Base-by-base conservation (phyloP, 139 green algal genomes). In the Desmodesmus armatus region DNA sequence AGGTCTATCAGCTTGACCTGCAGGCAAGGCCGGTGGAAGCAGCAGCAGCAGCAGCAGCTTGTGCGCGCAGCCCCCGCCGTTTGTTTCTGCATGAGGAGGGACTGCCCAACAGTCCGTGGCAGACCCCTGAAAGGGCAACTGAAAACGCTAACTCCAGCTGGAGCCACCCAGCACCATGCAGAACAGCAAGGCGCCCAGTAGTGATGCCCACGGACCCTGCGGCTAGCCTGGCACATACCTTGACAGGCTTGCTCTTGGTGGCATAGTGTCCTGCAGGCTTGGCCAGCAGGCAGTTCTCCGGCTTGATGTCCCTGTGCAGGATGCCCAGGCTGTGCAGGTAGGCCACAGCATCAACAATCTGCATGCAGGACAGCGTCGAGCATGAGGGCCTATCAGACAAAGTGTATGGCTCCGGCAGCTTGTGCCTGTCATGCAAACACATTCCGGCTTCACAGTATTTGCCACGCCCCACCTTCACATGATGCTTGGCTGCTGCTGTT, bases 1-100 rank as follows among this genome's bases (percentile, higher is more conserved):
- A 93, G 78, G 83, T 93, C 90, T n/a, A 93, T 90, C 11, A 93
- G 73, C 71, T 91, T 91, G 5, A 93, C 82, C 25, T 85, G 73
- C n/a, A 74, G 29, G 25, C 29, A 69, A 23, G 25, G 60, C 60
- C 33, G 60, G 29, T 17, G 41, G 1, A 5, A 65, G n/a, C 41
- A 63, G 67, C 19, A 39, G 11, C 65, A 72, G 65, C 65, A 27
- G 33, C 62, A 71, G 62, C 62, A 71, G 60, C 60, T 39, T 25
- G 27, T 25, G 13, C 7, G 47, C 47, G 47, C 7, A 13, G 13
- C 47, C 7, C 7, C 9, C 47, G 47, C 7, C 13, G 47, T 7
- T 13, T 55, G 60, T 69, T 9, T 29, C 60, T 33, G 60, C 25
- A 13, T 27, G 51, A 17, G 51, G 51, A 27, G 51, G 51, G 15